Base-by-base conservation (phyloP, 192 early-diverging fungal genomes). In the Mortierella antarctica region DNA sequence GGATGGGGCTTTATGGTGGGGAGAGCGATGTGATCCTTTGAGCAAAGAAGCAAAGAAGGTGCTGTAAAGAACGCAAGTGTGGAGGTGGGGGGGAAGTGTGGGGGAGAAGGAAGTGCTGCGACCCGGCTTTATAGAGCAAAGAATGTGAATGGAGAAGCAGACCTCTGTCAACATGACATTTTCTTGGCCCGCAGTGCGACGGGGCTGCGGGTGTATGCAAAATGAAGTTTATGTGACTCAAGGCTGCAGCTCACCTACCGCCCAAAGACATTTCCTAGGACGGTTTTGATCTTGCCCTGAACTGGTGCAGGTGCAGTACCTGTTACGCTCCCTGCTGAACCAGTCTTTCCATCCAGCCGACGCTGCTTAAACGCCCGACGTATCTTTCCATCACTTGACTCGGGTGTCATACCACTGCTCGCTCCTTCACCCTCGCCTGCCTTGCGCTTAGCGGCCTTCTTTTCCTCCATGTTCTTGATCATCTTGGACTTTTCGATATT, bases 401-500 rank as follows among this genome's bases (percentile, higher is more conserved):
- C 45, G 1, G 62, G 14, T 14, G 39, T 13, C 6, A 46, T 54
- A 59, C n/a, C 46, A 46, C 21, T 41, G 55, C 46, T 41, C 58
- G 42, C 53, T 17, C 23, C 41, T 20, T 71, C 62, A 14, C 45
- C 54, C 46, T 66, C 63, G 71, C 67, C 77, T 45, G 83, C 68
- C 53, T 85, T 83, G 73, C 89, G 84, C 55, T 87, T 88, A 41
- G 61, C 64, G 21, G 78, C 74, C 80, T 93, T 90, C 74, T 89
- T 93, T 9, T 86, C 86, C 83, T 93, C 89, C 60, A 97, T 95
- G 46, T 87, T 89, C 57, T 88, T 84, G 57, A 96, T 86, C 91
- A 95, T 98, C 87, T 96, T 96, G 31, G 94, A 89, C 65, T 89
- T 90, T 47, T 92, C 93, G 40, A 99, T 96, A 76, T 95, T 99